Base-by-base conservation (phyloP, 2,329 filamentous ascomycete species). In the Sporothrix dimorphospora region DNA sequence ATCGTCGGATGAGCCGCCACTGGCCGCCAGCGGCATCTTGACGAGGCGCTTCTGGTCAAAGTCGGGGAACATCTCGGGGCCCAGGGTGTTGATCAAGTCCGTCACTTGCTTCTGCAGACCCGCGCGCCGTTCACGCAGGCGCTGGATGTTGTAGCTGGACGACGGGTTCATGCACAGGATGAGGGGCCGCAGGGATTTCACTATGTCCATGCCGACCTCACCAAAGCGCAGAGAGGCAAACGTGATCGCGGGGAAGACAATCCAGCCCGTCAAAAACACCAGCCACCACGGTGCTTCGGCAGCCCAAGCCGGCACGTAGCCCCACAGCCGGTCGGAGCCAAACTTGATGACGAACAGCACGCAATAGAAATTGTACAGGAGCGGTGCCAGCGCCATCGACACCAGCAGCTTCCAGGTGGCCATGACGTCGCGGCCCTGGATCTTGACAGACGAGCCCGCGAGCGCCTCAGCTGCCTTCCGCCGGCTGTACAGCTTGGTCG, bases 151-250 rank as follows among this genome's bases (percentile, higher is more conserved):
- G 82, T 94, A 97, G 80, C 90, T 91, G 1, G 93, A 95, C 4
- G 90, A 90, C 1, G 96, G 96, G 77, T 92, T 92, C 78, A 98
- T 87, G 75, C 93, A 96, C 45, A 98, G 86, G 61, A 97, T 85
- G 11, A 99, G 88, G 6, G 96, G 96, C 11, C 94, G 89, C 19
- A 99, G 87, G 0, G 95, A 98, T 82, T 98, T 99, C 83, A 96
- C 85, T 71, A 99, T 98, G 79, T 99, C 96, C 94, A 99, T 98
- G 69, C 95, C 96, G n/a, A 97, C 91, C 82, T 99, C 96, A 63
- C 96, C 96, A 76, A 98, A 97, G 12, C 96, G 91, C 69, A 99
- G 89, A 7, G 96, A 94, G 4, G 94, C 94, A 80, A 97, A 98
- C 0, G 94, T 98, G 77, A 98, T 92, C 30, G 90, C 88, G 6